phyloP scores from a whole-genome alignment of 1,284 basidiomycete genomes.

The Psilocybe mexicana region DNA sequence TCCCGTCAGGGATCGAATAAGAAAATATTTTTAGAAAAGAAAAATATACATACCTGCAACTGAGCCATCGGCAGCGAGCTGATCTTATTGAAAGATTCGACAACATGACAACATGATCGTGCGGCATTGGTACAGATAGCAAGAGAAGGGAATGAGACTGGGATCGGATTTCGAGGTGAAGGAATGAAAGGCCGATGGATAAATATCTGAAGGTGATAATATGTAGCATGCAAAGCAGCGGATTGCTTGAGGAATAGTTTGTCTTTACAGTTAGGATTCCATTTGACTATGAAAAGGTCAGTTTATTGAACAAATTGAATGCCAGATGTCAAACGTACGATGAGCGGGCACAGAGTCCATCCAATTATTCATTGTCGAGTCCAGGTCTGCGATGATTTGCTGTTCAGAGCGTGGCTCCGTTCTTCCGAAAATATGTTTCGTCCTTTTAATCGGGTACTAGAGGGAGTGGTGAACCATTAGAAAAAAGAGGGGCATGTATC shows the following conservation, averaged over 20 bases:
- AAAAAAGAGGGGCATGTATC: background rate
- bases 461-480: background rate
- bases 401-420: conserved; percentile 46
- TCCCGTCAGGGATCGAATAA: background rate
- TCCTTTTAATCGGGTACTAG: conserved; percentile 42
- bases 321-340: conserved; percentile 31
- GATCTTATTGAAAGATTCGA: conserved; percentile 42
- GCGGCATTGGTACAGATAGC: conserved; percentile 73
- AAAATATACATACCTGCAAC: conserved; percentile 31
- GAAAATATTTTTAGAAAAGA: background rate
- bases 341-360: conserved; percentile 63
- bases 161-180: conserved; percentile 45
- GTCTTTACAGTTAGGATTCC: conserved; percentile 59
- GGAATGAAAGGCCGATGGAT: conserved; percentile 74
- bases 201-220: conserved; percentile 63
- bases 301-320: conserved; percentile 4
- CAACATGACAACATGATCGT: conserved; percentile 59
- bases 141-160: conserved; percentile 55
- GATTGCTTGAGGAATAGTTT: conserved; percentile 57
- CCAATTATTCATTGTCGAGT: conserved; percentile 69
- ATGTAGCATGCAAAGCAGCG: conserved; percentile 56
- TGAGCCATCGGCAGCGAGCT: conserved; percentile 33
- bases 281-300: conserved; percentile 44
- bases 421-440: conserved; percentile 27
- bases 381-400: conserved; percentile 60